Conservation (phyloP, 2,329 filamentous ascomycete genomes). For the Dactylella cylindrospora region DNA sequence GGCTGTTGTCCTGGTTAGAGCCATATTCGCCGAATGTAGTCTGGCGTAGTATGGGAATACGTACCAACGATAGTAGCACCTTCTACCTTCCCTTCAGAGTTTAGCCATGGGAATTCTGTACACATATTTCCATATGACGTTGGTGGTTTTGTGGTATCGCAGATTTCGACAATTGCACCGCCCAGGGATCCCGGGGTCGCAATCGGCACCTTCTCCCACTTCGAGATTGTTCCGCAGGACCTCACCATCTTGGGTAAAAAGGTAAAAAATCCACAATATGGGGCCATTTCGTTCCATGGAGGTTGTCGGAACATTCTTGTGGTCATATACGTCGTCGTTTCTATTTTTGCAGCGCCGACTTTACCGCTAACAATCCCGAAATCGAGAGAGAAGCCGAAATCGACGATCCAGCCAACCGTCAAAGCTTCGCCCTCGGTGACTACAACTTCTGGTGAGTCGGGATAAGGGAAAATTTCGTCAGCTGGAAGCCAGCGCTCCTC, state of each 20-base stretch:
- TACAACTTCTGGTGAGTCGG: slow-evolving; percentile 14
- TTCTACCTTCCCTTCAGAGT: slow-evolving; percentile 10
- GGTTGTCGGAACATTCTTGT: too few species aligned
- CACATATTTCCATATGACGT: slow-evolving; percentile 3
- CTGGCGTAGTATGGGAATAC: not conserved
- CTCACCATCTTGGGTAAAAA: slow-evolving; percentile 38
- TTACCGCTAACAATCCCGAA: slow-evolving; percentile 1
- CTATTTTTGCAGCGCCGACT: slow-evolving; percentile 16
- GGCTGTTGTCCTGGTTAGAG: slow-evolving; percentile 4
- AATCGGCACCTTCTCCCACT: slow-evolving; percentile 4
- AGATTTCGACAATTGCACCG: not conserved
- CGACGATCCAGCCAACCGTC: not conserved
- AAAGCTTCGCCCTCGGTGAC: slow-evolving; percentile 26
- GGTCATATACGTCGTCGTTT: too few species aligned
- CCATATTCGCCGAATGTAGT: not conserved
- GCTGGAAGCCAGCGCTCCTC: slow-evolving; percentile 24
- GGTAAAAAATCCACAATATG: slow-evolving; percentile 34
- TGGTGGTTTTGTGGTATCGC: not conserved
- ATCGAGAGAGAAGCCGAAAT: slow-evolving; percentile 6
- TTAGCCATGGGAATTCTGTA: slow-evolving; percentile 20
- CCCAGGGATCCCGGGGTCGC: slow-evolving; percentile 11
- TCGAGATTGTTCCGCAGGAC: slow-evolving; percentile 17
- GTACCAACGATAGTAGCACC: slow-evolving; percentile 28
- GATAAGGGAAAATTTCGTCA: slow-evolving; percentile 35
- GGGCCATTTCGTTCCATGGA: slow-evolving; percentile 11